phyloP scores from a whole-genome alignment of 2,329 filamentous ascomycete genomes.

The Ceratocystis diversiconidia region DNA sequence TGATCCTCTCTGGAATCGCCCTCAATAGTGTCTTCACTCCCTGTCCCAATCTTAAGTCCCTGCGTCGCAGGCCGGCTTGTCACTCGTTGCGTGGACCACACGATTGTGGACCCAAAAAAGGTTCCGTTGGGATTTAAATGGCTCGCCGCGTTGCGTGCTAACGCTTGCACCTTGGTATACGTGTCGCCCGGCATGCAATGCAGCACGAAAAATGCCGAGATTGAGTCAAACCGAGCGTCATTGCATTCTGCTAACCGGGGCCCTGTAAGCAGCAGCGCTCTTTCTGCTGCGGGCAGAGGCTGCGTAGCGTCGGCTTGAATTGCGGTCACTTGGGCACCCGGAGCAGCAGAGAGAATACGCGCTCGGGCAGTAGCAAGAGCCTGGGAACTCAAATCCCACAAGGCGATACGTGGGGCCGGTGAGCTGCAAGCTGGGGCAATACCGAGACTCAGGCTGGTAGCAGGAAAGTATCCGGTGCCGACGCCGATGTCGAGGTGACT shows the following conservation, averaged over 20 bases:
- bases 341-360: constrained; percentile 20
- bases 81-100: constrained; percentile 18
- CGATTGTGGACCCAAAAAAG: constrained; percentile 22
- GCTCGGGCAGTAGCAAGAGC: constrained; percentile 24
- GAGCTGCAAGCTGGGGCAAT: not conserved
- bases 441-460: constrained; percentile 21
- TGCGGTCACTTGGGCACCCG: constrained; percentile 19
- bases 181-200: constrained; percentile 16
- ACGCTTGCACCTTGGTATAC: not conserved
- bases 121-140: constrained; percentile 20
- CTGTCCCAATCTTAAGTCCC: not conserved
- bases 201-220: constrained; percentile 13
- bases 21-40: not conserved
- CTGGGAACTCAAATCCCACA: constrained; percentile 27
- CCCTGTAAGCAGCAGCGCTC: constrained; percentile 1
- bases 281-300: constrained; percentile 25
- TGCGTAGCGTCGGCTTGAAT: constrained; percentile 28
- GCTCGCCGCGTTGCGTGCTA: constrained; percentile 18
- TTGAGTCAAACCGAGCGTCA: constrained; percentile 15
- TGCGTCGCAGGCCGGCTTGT: constrained; percentile 14
- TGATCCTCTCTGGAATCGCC: not conserved
- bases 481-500: constrained; percentile 30
- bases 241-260: constrained; percentile 5
- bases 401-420: constrained; percentile 23
- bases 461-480: constrained; percentile 29